Evolutionary conservation across 345 rosid species (phyloP), one percentile per base, ranked within the genome.

Genomic region (Gossypium sturtianum): DNA sequence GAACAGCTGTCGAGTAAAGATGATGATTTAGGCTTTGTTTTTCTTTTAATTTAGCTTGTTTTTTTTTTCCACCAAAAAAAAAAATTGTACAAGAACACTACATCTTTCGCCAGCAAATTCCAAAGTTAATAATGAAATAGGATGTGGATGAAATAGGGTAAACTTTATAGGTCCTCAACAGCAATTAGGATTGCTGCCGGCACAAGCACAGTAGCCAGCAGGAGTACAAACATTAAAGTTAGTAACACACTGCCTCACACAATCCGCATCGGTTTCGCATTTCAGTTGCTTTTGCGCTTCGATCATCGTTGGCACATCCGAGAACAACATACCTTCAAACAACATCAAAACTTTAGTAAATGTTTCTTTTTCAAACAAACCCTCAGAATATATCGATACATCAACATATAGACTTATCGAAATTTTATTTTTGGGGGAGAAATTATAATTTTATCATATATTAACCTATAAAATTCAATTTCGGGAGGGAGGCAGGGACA

Each of bases 401-500:
- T 45, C 38, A 29, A 29, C 6, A 29, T 29, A 4, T 29, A 34
- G 38, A 34, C 38, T 34, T 34, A 34, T 34, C 23, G 1, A 57
- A 57, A 10, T 11, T 19, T 9, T 57, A 20, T 7, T 54, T n/a
- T 54, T 8, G 0, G 7, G 7, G 8, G 58, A 54, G 62, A 22
- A 22, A 22, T 10, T 20, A 11, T 9, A 58, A 34, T 34, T 34
- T 34, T 34, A 34, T 34, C 7, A 34, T 34, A 1, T 1, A 34
- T 34, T 34, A 34, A 29, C 38, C 0, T 29, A 29, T 29, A 29
- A 29, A 4, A 29, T 29, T 29, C 0, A 29, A 29, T 29, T 29
- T 29, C 0, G 6, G 3, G 6, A 34, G 6, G 1, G 1, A 34
- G 6, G 3, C 38, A 34, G 0, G 0, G 6, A 34, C 1, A 34